These are phyloP conservation scores for Mycosphaerella sp. DNA, from an alignment of 2,329 filamentous ascomycete species.

Conservation along the genomic window DNA sequence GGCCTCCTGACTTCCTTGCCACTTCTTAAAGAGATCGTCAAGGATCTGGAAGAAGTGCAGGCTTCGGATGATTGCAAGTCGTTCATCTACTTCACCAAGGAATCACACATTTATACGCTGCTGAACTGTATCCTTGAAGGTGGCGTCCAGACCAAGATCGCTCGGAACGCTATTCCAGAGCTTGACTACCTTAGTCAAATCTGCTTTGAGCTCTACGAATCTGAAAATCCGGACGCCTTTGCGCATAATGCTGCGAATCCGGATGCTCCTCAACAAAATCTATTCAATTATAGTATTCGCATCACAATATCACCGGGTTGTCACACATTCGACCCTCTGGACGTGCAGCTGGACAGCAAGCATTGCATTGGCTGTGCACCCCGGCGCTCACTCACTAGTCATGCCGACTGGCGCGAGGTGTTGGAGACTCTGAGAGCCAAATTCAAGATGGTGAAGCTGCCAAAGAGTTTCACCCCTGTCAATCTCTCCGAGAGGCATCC, in stretches of 20 bases:
- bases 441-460: conserved; percentile 67
- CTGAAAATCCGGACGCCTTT: conserved; percentile 58
- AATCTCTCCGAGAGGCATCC: conserved; percentile 46
- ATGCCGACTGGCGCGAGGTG: conserved; percentile 94
- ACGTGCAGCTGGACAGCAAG: conserved; percentile 91
- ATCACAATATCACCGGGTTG: conserved; percentile 95
- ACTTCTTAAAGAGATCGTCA: conserved; percentile 91
- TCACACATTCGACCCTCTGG: conserved; percentile 91
- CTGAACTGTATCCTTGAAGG: conserved; percentile 97
- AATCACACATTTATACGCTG: conserved; percentile 96
- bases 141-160: conserved; percentile 94
- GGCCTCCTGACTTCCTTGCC: conserved; percentile 89
- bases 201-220: conserved; percentile 96
- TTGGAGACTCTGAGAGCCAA: conserved; percentile 91
- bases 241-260: conserved; percentile 49
- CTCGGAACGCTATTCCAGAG: conserved; percentile 89
- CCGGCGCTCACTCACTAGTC: conserved; percentile 80
- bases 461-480: conserved; percentile 47
- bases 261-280: conserved; percentile 11
- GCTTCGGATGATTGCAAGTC: conserved; percentile 89
- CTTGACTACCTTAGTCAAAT: conserved; percentile 97
- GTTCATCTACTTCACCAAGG: conserved; percentile 99
- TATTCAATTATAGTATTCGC: conserved; percentile 87
- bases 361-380: conserved; percentile 94
- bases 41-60: conserved; percentile 94